A percentile compares a stretch with the other conserved stretches of the same genome.
phyloP scores from a whole-genome alignment of 805 yeast species.

The Candida odintsovae region DNA sequence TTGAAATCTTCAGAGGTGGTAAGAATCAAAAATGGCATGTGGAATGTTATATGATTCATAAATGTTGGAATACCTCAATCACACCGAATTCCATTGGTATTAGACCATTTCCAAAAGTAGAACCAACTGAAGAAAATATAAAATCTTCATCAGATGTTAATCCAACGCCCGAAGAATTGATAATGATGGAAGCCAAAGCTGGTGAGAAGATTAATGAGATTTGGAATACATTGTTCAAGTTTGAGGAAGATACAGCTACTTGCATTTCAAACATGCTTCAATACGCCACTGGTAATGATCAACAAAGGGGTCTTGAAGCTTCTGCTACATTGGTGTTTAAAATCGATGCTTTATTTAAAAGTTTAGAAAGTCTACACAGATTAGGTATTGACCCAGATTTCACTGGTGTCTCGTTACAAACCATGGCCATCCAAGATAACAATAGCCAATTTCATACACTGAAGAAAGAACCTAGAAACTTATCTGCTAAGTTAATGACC shows the following conservation, averaged over 20 bases:
- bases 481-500: constrained; percentile 86
- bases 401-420: constrained; percentile 5
- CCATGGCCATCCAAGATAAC: constrained; percentile 7
- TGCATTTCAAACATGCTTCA: constrained; percentile 90
- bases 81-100: constrained; percentile 55
- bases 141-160: constrained; percentile 23
- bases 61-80: constrained; percentile 89
- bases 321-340: constrained; percentile 69
- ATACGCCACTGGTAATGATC: constrained; percentile 69
- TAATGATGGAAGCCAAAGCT: constrained; percentile 56
- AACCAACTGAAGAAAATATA: constrained; percentile 21
- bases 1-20: constrained; percentile 87
- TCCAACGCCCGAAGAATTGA: constrained; percentile 42
- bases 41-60: constrained; percentile 96
- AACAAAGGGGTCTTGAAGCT: constrained; percentile 56
- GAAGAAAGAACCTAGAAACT: constrained; percentile 56
- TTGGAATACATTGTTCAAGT: constrained; percentile 84
- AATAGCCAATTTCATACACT: constrained; percentile 12
- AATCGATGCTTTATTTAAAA: constrained; percentile 70
- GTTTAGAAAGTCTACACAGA: constrained; percentile 50
- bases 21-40: constrained; percentile 97
- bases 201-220: constrained; percentile 56
- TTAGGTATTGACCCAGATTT: constrained; percentile 18
- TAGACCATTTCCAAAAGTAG: constrained; percentile 24
- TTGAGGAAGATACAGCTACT: constrained; percentile 86